Base-by-base conservation (phyloP, 805 yeast species). In the Starmerella vaccinii region DNA sequence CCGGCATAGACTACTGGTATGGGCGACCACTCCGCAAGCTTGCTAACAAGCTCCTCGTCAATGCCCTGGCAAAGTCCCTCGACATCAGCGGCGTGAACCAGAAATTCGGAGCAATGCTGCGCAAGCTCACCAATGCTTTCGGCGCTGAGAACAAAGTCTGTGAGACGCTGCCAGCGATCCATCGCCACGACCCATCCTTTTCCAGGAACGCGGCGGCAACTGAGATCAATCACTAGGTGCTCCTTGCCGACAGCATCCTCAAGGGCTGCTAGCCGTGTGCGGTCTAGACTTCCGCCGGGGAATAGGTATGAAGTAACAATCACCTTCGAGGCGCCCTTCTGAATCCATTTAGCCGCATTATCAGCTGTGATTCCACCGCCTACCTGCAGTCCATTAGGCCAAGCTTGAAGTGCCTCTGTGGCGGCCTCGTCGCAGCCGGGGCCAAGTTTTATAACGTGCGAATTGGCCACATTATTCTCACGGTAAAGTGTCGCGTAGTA, bases 11-110 rank as follows among this genome's bases (percentile, higher is more conserved):
- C 95, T 4, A 86, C 78, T 30, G 84, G 88, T 2, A 84, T 72
- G 24, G 74, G 76, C 16, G 72, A 66, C 97, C 97, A 92, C 57
- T 81, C 78, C 21, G 87, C 87, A 37, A 92, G 69, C 50, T 75
- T 75, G 24, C 53, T 51, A 5, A 92, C 97, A 39, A 92, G 70
- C 16, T 79, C 76, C 62, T 81, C 80, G 62, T 92, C 99, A 30
- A 92, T 84, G 0, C 99, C 99, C 38, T 78, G 76, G 65, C 98
- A 92, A 16, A 92, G 72, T 0, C 99, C 99, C 67, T 92, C 99
- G 3, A 92, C 97, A 66, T 92, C 98, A 0, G 98, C 99, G 3
- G 98, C 98, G 68, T 92, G 99, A 16, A 92, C 82, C 49, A 92
- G 69, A 62, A 90, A 85, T 68, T 92, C 98, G 56, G 78, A 76